These are phyloP conservation scores for Dacryopinax primogenitus DNA, from an alignment of 768 basidiomycete genomes.

Conservation along the genomic window DNA sequence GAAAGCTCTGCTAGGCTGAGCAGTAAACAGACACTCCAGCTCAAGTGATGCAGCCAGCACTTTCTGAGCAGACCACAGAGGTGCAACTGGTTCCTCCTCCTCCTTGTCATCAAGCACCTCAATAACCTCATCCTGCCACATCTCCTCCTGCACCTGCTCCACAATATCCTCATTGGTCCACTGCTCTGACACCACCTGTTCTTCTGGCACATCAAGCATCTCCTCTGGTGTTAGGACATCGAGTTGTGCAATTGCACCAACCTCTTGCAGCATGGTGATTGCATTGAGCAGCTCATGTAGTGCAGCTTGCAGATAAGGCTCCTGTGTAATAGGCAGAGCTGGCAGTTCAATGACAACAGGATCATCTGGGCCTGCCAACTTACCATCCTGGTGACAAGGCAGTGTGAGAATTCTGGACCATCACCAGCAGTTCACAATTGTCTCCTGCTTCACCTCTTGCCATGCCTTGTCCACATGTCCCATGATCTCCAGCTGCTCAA, in stretches of 20 bases:
- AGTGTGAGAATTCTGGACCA: too few relatives aligned
- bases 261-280: not conserved
- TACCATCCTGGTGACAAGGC: too few relatives aligned
- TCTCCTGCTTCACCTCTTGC: too few relatives aligned
- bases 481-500: too few relatives aligned
- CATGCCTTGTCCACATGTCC: too few relatives aligned
- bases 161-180: not conserved
- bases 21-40: not conserved
- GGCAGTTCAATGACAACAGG: too few relatives aligned
- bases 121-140: not conserved
- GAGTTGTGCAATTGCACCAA: not conserved
- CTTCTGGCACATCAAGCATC: not conserved
- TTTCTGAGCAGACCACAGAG: not conserved
- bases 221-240: not conserved
- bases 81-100: not conserved
- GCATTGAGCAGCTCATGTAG: not conserved
- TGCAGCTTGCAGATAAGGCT: too few relatives aligned
- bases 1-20: not conserved
- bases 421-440: too few relatives aligned
- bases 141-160: not conserved
- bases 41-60: not conserved
- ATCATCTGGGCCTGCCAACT: too few relatives aligned
- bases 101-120: not conserved
- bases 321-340: too few relatives aligned
- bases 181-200: not conserved